These are phyloP conservation scores for Vigna unguiculata DNA, from an alignment of 306 rosid genomes.

Conservation along the genomic window DNA sequence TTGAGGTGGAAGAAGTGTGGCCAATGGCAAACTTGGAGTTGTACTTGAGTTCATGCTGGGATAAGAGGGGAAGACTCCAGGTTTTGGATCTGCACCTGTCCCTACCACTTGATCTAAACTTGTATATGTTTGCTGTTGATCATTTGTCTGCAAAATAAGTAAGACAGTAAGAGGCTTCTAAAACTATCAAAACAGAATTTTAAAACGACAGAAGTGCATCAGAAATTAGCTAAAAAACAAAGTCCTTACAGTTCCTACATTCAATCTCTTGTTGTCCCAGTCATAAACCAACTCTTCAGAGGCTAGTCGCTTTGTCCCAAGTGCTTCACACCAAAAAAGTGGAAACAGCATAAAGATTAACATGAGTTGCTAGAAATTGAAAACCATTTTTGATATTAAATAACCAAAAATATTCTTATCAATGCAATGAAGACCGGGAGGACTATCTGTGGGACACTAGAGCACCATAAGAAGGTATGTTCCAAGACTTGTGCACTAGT, in stretches of 20 bases:
- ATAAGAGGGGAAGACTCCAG: slow-evolving; percentile 55
- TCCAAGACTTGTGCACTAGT: slow-evolving; percentile 6
- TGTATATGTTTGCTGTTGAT: slow-evolving; percentile 56
- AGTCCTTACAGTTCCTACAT: slow-evolving; percentile 80
- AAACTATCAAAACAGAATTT: neutral
- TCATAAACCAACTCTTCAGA: slow-evolving; percentile 84
- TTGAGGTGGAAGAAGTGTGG: slow-evolving; percentile 64
- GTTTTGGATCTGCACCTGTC: slow-evolving; percentile 58
- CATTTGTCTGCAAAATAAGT: slow-evolving; percentile 61
- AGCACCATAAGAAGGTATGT: neutral
- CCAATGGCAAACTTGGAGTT: slow-evolving; percentile 63
- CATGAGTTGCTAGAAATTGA: slow-evolving; percentile 39
- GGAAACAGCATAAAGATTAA: slow-evolving; percentile 35
- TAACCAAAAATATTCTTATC: slow-evolving; percentile 19
- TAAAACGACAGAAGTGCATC: slow-evolving; percentile 22
- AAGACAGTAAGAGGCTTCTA: neutral
- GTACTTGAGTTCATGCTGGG: slow-evolving; percentile 50
- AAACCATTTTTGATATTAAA: slow-evolving; percentile 18
- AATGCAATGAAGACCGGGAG: slow-evolving; percentile 16
- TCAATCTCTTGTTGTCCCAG: slow-evolving; percentile 91
- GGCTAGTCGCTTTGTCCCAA: slow-evolving; percentile 90
- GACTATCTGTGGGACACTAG: slow-evolving; percentile 22
- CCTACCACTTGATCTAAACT: slow-evolving; percentile 65
- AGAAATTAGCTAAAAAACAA: slow-evolving; percentile 17
- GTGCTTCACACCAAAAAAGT: slow-evolving; percentile 61